Evolutionary conservation across 306 rosid species (phyloP).

Genomic region (Medicago lupulina): DNA sequence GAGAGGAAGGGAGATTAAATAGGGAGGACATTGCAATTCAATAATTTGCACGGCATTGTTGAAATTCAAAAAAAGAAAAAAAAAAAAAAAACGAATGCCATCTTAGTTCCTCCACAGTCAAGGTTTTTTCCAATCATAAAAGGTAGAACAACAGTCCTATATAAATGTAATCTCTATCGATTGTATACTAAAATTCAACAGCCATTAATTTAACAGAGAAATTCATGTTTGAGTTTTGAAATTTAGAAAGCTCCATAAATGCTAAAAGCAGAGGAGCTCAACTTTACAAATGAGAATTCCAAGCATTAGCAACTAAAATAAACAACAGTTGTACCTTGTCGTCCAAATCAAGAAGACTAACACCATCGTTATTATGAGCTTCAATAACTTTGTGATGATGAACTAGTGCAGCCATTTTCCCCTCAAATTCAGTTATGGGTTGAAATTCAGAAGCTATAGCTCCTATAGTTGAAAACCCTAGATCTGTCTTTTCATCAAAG

Average conservation of each 20-base stretch:
- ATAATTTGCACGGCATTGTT: too few species aligned
- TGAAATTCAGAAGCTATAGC: too few species aligned
- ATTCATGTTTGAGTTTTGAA: slow-evolving; percentile 26
- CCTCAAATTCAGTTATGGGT: too few species aligned
- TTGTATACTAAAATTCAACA: not conserved
- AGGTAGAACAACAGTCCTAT: not conserved
- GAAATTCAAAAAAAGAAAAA: too few species aligned
- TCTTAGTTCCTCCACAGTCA: not conserved
- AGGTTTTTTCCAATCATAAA: not conserved
- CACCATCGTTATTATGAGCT: slow-evolving; percentile 88
- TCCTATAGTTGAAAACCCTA: too few species aligned
- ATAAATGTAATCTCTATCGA: not conserved
- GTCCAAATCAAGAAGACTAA: slow-evolving; percentile 75
- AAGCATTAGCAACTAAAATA: not conserved
- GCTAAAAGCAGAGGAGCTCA: slow-evolving; percentile 6
- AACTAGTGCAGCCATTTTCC: too few species aligned
- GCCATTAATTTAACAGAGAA: slow-evolving; percentile 14
- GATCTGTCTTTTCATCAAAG: too few species aligned
- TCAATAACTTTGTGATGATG: too few species aligned
- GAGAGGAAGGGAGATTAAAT: too few species aligned
- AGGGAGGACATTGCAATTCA: too few species aligned
- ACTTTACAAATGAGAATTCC: slow-evolving; percentile 12
- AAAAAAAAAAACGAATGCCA: not conserved
- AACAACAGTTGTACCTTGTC: slow-evolving; percentile 60
- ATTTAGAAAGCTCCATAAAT: not conserved